Evolutionary conservation across 306 rosid species (phyloP).

Genomic region (Vigna trinervia): DNA sequence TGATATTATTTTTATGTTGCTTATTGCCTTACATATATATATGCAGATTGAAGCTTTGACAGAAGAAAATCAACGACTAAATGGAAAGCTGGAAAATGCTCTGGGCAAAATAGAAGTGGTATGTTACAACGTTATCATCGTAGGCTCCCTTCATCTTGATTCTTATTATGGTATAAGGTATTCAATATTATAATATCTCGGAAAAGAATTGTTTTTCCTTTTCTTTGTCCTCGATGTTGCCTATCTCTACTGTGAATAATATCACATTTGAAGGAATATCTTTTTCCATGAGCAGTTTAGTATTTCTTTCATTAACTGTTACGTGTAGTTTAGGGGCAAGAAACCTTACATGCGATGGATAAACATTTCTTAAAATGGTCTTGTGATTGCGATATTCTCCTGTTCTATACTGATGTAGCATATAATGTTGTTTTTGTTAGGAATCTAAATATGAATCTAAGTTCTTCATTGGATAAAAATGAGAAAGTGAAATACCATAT

Average conservation of each 20-base stretch:
- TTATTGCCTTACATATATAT: slow-evolving; percentile 4
- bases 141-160: slow-evolving; percentile 8
- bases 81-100: slow-evolving; percentile 59
- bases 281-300: slow-evolving; percentile 4
- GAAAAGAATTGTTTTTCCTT: neutral
- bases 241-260: neutral
- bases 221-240: neutral
- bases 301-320: slow-evolving; percentile 22
- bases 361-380: neutral
- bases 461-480: fast-evolving
- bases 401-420: slow-evolving; percentile 8
- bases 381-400: neutral
- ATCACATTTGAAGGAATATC: neutral
- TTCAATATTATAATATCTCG: slow-evolving; percentile 4
- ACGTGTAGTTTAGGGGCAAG: slow-evolving; percentile 17
- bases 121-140: slow-evolving; percentile 38
- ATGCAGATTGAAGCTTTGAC: slow-evolving; percentile 65
- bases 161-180: slow-evolving; percentile 20
- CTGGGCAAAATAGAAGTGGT: slow-evolving; percentile 73
- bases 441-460: no score
- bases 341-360: slow-evolving; percentile 1
- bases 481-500: fast-evolving
- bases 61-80: slow-evolving; percentile 56
- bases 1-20: neutral
- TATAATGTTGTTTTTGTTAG: neutral